A percentile compares a stretch with the other conserved stretches of the same genome.
Conservation (phyloP, 2,329 filamentous ascomycete genomes). For the Colletotrichum liriopes region DNA sequence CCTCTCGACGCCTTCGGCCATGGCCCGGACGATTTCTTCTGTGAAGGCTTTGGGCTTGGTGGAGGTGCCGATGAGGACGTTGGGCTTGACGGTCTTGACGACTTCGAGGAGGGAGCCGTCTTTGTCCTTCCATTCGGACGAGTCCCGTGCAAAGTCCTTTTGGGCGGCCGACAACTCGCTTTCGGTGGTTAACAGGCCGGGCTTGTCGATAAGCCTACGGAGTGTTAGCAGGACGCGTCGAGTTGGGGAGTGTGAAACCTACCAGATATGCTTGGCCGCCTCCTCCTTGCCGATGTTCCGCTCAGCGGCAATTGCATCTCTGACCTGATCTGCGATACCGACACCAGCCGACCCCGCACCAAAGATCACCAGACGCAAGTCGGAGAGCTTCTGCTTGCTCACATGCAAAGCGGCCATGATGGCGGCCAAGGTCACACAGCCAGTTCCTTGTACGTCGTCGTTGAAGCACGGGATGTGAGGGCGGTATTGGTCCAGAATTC, state of each 20-base stretch:
- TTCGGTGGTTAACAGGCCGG: slow-evolving; percentile 79
- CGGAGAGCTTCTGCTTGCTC: slow-evolving; percentile 74
- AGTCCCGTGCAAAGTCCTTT: slow-evolving; percentile 75
- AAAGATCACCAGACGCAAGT: slow-evolving; percentile 82
- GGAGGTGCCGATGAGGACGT: slow-evolving; percentile 88
- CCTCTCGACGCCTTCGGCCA: slow-evolving; percentile 80
- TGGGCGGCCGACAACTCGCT: slow-evolving; percentile 78
- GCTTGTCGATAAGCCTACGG: slow-evolving; percentile 83
- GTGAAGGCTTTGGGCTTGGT: slow-evolving; percentile 85
- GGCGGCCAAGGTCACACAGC: slow-evolving; percentile 87
- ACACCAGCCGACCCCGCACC: slow-evolving; percentile 87
- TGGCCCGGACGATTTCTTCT: slow-evolving; percentile 79
- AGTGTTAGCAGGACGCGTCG: not conserved
- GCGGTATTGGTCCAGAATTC: slow-evolving; percentile 83
- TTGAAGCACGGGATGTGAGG: slow-evolving; percentile 88
- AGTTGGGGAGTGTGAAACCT: slow-evolving; percentile 35
- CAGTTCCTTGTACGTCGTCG: slow-evolving; percentile 91
- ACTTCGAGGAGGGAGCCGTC: slow-evolving; percentile 75
- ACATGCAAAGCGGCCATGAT: slow-evolving; percentile 84
- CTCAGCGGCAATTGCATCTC: slow-evolving; percentile 83
- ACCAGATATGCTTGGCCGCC: slow-evolving; percentile 87
- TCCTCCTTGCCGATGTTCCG: slow-evolving; percentile 78
- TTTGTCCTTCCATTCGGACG: slow-evolving; percentile 74
- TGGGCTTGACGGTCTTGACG: slow-evolving; percentile 80
- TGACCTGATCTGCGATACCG: slow-evolving; percentile 88